phyloP scores from a whole-genome alignment of 495 filamentous ascomycete species.

The Xylaria cubensis region DNA sequence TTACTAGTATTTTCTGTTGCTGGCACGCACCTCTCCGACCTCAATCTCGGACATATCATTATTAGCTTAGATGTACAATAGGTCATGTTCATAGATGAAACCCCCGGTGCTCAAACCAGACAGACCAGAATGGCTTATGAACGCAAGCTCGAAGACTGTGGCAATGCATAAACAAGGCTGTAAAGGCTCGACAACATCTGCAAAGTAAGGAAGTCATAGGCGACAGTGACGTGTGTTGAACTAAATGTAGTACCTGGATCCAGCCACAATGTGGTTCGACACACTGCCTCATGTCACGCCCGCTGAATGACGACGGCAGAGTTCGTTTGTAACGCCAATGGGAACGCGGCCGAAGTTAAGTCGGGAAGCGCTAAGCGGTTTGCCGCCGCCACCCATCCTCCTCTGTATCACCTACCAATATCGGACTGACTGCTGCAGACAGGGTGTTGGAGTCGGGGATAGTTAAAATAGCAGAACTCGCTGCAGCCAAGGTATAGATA shows the following conservation, averaged over 20 bases:
- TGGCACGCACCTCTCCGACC: background rate
- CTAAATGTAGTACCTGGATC: background rate
- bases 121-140: too few species aligned
- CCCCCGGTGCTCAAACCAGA: background rate
- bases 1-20: background rate
- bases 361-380: constrained; percentile 19
- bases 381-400: constrained; percentile 11
- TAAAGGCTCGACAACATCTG: background rate
- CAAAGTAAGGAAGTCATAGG: background rate
- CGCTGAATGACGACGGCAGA: background rate
- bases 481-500: constrained; percentile 14
- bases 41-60: background rate
- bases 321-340: constrained; percentile 12
- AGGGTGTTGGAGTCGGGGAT: background rate
- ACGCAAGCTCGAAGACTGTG: background rate
- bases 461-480: constrained; percentile 22
- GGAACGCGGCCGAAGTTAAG: constrained; percentile 12
- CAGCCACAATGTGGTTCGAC: constrained; percentile 11
- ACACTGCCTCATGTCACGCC: constrained; percentile 1
- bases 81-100: background rate
- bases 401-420: constrained; percentile 16
- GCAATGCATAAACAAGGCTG: constrained; percentile 9
- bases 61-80: background rate
- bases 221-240: background rate
- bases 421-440: constrained; percentile 1